A percentile compares a stretch with the other conserved stretches of the same genome.
phyloP scores from a whole-genome alignment of 2,329 filamentous ascomycete species.

The Colletotrichum sansevieriae region DNA sequence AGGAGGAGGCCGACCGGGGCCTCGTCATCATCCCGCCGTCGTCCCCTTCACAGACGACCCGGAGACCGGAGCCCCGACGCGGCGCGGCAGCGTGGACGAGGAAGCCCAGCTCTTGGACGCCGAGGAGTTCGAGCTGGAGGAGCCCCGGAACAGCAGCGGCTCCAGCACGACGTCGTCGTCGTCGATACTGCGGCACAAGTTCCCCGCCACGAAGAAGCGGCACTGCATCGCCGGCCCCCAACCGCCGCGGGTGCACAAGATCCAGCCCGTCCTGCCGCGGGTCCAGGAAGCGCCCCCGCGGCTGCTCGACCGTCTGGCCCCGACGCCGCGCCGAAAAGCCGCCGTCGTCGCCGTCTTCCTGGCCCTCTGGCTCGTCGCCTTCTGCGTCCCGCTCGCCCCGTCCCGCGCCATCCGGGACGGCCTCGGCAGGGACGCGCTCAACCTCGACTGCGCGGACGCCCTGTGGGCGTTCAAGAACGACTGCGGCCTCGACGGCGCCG shows the following conservation, averaged over 20 bases:
- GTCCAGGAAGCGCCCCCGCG: slow-evolving; percentile 28
- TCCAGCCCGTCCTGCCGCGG: slow-evolving; percentile 31
- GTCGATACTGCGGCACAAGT: slow-evolving; percentile 31
- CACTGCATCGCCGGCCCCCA: slow-evolving; percentile 35
- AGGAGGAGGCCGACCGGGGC: slow-evolving; percentile 11
- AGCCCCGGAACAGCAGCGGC: slow-evolving; percentile 18
- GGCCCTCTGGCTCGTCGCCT: slow-evolving; percentile 25
- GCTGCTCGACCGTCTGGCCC: slow-evolving; percentile 29
- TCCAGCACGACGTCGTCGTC: slow-evolving; percentile 28
- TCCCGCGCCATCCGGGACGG: slow-evolving; percentile 23
- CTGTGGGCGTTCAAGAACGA: slow-evolving; percentile 37
- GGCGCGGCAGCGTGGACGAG: slow-evolving; percentile 23
- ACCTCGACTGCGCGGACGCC: slow-evolving; percentile 30
- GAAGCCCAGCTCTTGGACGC: slow-evolving; percentile 25
- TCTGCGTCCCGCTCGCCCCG: slow-evolving; percentile 26
- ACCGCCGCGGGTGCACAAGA: slow-evolving; percentile 25
- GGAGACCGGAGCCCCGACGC: slow-evolving; percentile 16
- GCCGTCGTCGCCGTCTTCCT: slow-evolving; percentile 32
- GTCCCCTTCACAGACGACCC: slow-evolving; percentile 34
- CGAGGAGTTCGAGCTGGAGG: slow-evolving; percentile 36
- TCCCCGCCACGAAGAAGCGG: slow-evolving; percentile 28
- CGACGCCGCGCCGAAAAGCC: slow-evolving; percentile 30
- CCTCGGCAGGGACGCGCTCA: slow-evolving; percentile 19
- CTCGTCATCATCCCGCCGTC: slow-evolving; percentile 3
- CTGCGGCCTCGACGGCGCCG: slow-evolving; percentile 80